A percentile compares a stretch with the other conserved stretches of the same genome.
Conservation (phyloP, 306 rosid species). For the Dalbergia cochinchinensis region DNA sequence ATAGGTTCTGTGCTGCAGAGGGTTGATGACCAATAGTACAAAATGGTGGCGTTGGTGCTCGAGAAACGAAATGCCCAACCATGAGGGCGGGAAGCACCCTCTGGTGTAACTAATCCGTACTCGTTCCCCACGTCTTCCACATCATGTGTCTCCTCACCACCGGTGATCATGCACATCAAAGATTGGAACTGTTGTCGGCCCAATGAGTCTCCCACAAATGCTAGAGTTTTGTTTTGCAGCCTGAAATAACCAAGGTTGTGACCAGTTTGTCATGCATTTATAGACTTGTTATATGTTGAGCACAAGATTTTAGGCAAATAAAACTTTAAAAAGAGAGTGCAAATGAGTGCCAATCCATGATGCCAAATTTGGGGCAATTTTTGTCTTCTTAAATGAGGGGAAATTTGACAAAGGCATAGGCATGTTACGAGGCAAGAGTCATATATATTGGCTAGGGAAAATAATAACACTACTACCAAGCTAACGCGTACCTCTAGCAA, state of each 20-base stretch:
- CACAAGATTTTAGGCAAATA: not conserved
- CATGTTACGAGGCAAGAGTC: not conserved
- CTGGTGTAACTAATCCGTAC: constrained; percentile 55
- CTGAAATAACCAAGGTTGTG: constrained; percentile 53
- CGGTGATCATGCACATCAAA: constrained; percentile 82
- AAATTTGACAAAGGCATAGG: not conserved
- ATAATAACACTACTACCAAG: not conserved
- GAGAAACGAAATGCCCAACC: constrained; percentile 72
- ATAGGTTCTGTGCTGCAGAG: constrained; percentile 69
- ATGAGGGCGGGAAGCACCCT: constrained; percentile 57
- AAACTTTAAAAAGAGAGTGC: not conserved
- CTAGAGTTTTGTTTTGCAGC: constrained; percentile 80
- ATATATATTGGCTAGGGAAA: not conserved
- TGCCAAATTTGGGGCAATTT: constrained; percentile 16
- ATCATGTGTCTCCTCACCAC: constrained; percentile 60
- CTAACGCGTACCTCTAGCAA: constrained; percentile 2
- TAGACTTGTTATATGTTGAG: not conserved
- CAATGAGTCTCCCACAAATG: constrained; percentile 84
- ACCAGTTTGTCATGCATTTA: constrained; percentile 15
- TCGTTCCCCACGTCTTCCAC: constrained; percentile 65
- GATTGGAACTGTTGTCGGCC: constrained; percentile 91
- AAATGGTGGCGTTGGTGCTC: constrained; percentile 69
- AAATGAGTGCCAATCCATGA: constrained; percentile 4
- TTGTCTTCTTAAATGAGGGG: not conserved
- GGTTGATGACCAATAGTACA: constrained; percentile 77